Evolutionary conservation across 108 stramenopile species (phyloP), one percentile per base, ranked within the genome.

Genomic region (Nitzschia sp.): DNA sequence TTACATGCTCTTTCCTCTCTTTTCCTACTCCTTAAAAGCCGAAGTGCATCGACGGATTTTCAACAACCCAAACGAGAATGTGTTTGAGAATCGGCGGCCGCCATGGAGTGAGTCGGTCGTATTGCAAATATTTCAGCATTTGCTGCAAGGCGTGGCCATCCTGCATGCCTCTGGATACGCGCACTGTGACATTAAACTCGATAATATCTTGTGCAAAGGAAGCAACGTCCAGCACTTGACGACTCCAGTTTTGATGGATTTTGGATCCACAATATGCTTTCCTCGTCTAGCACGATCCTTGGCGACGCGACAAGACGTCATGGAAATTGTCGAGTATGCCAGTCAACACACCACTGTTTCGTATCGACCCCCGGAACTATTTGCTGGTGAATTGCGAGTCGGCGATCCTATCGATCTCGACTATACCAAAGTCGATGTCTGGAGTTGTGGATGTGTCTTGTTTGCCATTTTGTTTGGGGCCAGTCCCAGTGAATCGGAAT

Each of bases 321-420:
- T 73, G 47, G 45, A 73, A 5, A 45, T 89, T 28, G 67, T 47
- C 4, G 93, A 94, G 31, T 13, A 52, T 22, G 93, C 93, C 1
- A 27, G 86, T 29, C 70, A 66, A 41, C 78, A 89, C 45, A 86
- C 87, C 0, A 94, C 93, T 25, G 73, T 88, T n/a, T 58, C 88
- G 2, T 94, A 94, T 75, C 83, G 93, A 26, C 87, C 93, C 17
- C 93, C 93, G 9, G 90, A 94, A 73, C 66, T 94, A 6, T 90
- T 90, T 46, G 86, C 91, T 23, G 90, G 89, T n/a, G 86, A 82
- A n/a, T 28, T 83, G 9, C 72, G 82, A 26, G 75, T 67, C 1
- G 75, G 66, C 23, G 79, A 84, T 17, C n/a, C n/a, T n/a, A 73
- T 53, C 0, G 45, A 70, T 44, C 45, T 87, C 31, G 87, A 88